Evolutionary conservation across 1,284 basidiomycete genomes (phyloP).

Genomic region (Filobasidium uniguttulatum): DNA sequence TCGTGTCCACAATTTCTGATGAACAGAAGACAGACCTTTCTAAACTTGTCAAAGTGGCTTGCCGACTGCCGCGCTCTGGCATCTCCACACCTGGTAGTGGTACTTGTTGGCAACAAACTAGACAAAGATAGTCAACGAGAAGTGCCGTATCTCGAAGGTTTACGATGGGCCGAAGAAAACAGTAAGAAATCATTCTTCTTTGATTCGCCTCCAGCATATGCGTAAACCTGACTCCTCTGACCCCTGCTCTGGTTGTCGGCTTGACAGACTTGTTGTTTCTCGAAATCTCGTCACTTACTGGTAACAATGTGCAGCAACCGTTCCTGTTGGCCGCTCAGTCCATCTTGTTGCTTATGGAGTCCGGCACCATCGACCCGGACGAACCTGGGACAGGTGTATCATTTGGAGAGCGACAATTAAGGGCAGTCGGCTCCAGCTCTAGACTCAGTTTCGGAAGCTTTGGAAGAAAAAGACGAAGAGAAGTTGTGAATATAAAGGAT

Average conservation of each 20-base stretch:
- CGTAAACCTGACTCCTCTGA: neutral
- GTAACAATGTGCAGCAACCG: constrained; percentile 85
- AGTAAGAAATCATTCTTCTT: constrained; percentile 41
- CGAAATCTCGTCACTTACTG: constrained; percentile 80
- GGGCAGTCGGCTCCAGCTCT: constrained; percentile 59
- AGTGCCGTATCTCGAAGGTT: constrained; percentile 87
- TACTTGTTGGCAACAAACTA: constrained; percentile 89
- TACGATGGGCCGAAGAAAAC: constrained; percentile 86
- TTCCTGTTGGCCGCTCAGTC: constrained; percentile 81
- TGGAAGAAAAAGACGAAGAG: constrained; percentile 15
- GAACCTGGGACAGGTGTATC: constrained; percentile 85
- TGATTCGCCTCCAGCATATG: neutral
- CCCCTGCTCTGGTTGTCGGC: too few relatives aligned
- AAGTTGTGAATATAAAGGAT: constrained; percentile 26
- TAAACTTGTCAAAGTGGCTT: constrained; percentile 72
- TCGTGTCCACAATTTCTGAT: constrained; percentile 12
- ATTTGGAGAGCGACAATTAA: constrained; percentile 83
- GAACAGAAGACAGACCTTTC: constrained; percentile 46
- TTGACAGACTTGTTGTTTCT: constrained; percentile 73
- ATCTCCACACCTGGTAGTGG: constrained; percentile 70
- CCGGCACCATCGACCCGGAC: constrained; percentile 81
- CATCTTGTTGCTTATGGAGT: constrained; percentile 85
- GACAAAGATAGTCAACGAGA: constrained; percentile 88
- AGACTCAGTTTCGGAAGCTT: constrained; percentile 18
- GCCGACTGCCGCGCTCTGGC: constrained; percentile 77